Evolutionary conservation across 805 yeast species (phyloP).

Genomic region (Saccharomycopsis babjevae): DNA sequence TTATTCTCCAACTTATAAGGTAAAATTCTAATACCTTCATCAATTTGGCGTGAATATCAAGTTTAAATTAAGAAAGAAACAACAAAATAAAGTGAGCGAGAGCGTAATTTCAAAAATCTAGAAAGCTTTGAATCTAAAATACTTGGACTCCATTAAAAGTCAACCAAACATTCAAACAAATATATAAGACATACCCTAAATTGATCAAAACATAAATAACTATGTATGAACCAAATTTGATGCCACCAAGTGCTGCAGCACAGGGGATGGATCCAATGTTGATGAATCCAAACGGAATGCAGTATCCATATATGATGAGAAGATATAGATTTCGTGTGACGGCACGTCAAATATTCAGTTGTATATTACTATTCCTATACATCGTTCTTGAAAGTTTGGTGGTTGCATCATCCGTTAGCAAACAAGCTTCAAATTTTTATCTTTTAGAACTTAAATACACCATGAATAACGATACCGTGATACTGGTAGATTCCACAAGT

Average conservation of each 20-base stretch:
- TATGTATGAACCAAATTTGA: not conserved
- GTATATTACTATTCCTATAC: conserved; percentile 12
- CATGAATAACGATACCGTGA: not conserved
- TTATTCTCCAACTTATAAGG: too few relatives aligned
- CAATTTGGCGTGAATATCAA: too few relatives aligned
- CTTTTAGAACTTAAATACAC: conserved; percentile 7
- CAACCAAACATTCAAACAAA: not conserved
- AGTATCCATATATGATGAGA: not conserved
- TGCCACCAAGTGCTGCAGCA: not conserved
- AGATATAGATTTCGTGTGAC: not conserved
- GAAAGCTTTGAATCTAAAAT: too few relatives aligned
- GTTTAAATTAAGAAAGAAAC: too few relatives aligned
- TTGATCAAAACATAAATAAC: too few relatives aligned
- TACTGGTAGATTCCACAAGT: not conserved
- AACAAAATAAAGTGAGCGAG: too few relatives aligned
- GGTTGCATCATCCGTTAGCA: conserved; percentile 14
- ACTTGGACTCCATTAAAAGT: too few relatives aligned
- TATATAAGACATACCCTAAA: too few relatives aligned
- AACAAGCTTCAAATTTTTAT: conserved; percentile 5
- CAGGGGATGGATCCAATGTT: not conserved
- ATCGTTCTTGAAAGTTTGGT: conserved; percentile 18
- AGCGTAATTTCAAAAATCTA: too few relatives aligned
- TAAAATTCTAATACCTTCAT: too few relatives aligned
- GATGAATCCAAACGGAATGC: not conserved
- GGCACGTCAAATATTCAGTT: not conserved